Base-by-base conservation (phyloP, 306 rosid species). In the Malus orientalis region DNA sequence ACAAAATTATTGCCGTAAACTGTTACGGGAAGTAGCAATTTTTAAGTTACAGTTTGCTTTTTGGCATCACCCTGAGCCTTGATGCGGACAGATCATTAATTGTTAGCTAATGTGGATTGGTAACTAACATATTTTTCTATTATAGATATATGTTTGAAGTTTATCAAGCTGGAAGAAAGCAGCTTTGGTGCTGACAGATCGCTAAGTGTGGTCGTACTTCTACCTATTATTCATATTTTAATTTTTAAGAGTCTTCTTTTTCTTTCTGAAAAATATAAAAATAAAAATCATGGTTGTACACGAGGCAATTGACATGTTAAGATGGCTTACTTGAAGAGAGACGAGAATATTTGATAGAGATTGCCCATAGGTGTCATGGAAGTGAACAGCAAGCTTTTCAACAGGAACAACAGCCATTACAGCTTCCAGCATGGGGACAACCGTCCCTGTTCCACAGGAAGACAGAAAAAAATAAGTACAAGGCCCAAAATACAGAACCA, bases 311-410 rank as follows among this genome's bases (percentile, higher is more conserved):
- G 49, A 20, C 70, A 8, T 19, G 49, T 69, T 69, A 59, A 38
- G 80, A 77, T 63, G 60, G 77, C 90, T 84, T 87, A 90, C 97
- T 85, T 93, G 97, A 77, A 93, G 96, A 74, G 97, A 90, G 11
- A 89, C 79, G 19, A 93, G 86, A 79, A 93, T 93, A 73, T 93
- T 93, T 68, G 94, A 79, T 79, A 93, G 93, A 70, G 96, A 87
- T 82, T 93, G 97, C 22, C 96, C 97, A 19, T 93, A 93, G 71
- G 96, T 93, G 89, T 93, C 97, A 76, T 93, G 97, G 88, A 90
- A 93, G 87, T 93, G 97, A 74, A 93, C 97, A 27, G 97, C 96
- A 71, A 93, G 87, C 82, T 82, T 90, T 49, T 89, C 94, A 51
- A 79, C 72, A 6, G 97, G 97, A 78, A 90, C 94, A 74, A 86